phyloP scores from a whole-genome alignment of 306 rosid species.

The Morella rubra region DNA sequence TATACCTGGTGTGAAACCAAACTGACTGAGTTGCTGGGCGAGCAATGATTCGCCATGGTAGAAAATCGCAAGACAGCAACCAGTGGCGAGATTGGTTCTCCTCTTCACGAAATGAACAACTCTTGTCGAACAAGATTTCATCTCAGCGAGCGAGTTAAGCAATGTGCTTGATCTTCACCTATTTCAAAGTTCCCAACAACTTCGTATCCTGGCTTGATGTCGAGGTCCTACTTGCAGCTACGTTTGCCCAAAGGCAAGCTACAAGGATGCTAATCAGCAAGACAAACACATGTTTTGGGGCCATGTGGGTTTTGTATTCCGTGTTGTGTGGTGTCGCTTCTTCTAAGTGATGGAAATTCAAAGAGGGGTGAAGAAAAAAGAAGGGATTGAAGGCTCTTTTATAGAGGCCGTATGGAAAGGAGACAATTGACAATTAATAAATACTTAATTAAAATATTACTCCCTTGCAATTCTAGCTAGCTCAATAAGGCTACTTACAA shows the following conservation, averaged over 20 bases:
- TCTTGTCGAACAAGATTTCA: background rate
- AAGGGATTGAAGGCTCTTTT: background rate
- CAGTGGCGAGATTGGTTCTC: background rate
- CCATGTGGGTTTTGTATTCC: background rate
- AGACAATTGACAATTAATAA: background rate
- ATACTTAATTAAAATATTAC: too few relatives aligned
- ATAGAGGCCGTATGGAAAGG: background rate
- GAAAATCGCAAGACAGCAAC: background rate
- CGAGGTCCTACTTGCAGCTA: background rate
- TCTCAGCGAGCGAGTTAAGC: background rate
- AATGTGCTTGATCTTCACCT: background rate
- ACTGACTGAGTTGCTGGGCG: background rate
- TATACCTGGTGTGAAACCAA: background rate
- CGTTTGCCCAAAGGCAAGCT: slow-evolving; percentile 1
- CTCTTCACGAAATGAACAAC: background rate
- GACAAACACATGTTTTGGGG: background rate
- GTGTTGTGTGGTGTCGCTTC: background rate
- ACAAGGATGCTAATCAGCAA: background rate
- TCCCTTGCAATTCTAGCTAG: too few relatives aligned
- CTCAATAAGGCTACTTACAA: too few relatives aligned
- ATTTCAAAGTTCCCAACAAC: background rate
- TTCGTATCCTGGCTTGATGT: background rate
- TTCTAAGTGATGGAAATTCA: background rate
- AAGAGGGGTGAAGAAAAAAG: background rate
- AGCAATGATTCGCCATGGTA: background rate